These are phyloP conservation scores for Cnidoscolus chayamansa DNA, from an alignment of 441 rosid species.

Conservation along the genomic window DNA sequence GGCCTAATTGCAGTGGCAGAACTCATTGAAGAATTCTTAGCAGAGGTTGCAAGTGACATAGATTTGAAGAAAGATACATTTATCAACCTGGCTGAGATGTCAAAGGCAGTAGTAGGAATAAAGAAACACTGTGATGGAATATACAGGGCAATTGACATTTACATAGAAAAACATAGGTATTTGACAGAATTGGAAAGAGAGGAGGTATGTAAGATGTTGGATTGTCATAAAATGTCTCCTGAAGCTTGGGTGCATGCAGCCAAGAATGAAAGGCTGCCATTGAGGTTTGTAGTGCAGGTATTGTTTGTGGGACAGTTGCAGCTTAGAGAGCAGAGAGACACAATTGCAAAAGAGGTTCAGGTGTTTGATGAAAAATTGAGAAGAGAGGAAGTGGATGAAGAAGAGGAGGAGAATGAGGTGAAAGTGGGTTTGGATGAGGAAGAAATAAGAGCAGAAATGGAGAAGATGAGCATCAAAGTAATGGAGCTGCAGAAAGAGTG, in stretches of 20 bases:
- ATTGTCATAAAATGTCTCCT: constrained; percentile 56
- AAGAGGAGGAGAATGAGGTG: constrained; percentile 26
- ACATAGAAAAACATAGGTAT: constrained; percentile 53
- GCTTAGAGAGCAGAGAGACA: constrained; percentile 52
- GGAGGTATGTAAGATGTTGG: constrained; percentile 59
- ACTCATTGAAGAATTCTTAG: constrained; percentile 60
- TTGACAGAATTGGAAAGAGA: constrained; percentile 61
- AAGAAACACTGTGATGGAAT: constrained; percentile 58
- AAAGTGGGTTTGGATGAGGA: constrained; percentile 26
- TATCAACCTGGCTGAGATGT: constrained; percentile 47
- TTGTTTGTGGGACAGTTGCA: constrained; percentile 56
- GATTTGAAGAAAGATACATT: constrained; percentile 49
- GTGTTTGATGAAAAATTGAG: constrained; percentile 25
- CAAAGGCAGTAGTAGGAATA: constrained; percentile 39
- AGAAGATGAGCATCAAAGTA: constrained; percentile 64
- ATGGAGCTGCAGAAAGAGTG: constrained; percentile 52
- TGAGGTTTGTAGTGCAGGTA: constrained; percentile 60
- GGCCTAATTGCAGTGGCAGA: constrained; percentile 50
- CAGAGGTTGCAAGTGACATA: constrained; percentile 46
- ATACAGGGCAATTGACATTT: constrained; percentile 65
- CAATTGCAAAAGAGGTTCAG: constrained; percentile 31
- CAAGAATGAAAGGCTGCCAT: constrained; percentile 59
- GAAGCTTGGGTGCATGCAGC: constrained; percentile 74
- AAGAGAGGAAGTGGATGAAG: constrained; percentile 30
- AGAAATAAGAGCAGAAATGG: constrained; percentile 42